A percentile compares a stretch with the other conserved stretches of the same genome.
Evolutionary conservation across 1,284 basidiomycete genomes (phyloP).

Genomic region (Peniophora sp.): DNA sequence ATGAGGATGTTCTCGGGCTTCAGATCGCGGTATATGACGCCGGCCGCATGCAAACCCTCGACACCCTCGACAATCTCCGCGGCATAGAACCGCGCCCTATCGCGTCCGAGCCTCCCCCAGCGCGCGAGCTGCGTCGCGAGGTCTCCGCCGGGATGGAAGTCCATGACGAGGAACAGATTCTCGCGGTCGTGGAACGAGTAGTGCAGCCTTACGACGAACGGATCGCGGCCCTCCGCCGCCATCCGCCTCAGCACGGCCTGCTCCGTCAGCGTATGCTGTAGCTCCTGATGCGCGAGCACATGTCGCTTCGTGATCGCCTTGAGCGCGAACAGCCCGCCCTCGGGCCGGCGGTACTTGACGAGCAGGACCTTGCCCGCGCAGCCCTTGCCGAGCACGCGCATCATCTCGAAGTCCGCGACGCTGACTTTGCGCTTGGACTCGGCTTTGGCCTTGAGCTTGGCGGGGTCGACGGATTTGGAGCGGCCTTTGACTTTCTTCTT

Average conservation of each 20-base stretch:
- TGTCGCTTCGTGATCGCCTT: conserved; percentile 97
- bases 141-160: conserved; percentile 95
- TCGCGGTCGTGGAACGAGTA: conserved; percentile 96
- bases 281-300: conserved; percentile 90
- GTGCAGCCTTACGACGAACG: conserved; percentile 91
- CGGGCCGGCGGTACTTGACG: conserved; percentile 64
- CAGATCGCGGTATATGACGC: conserved; percentile 85
- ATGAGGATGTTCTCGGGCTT: conserved; percentile 96
- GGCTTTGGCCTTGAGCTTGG: conserved; percentile 28
- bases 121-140: conserved; percentile 93
- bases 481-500: conserved; percentile 42
- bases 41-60: conserved; percentile 81
- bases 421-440: conserved; percentile 62
- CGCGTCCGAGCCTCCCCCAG: conserved; percentile 87
- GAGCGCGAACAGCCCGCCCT: conserved; percentile 75
- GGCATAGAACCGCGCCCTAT: conserved; percentile 92
- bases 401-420: conserved; percentile 92
- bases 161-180: conserved; percentile 89
- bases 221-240: conserved; percentile 73
- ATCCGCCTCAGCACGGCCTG: conserved; percentile 89
- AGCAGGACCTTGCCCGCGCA: conserved; percentile 92
- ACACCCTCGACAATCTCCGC: conserved; percentile 94
- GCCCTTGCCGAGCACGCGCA: conserved; percentile 92
- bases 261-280: conserved; percentile 93
- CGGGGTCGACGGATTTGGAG: conserved; percentile 43